A percentile compares a stretch with the other conserved stretches of the same genome.
Conservation (phyloP, 169 alveolate species). For the Eimeria acervulina region DNA sequence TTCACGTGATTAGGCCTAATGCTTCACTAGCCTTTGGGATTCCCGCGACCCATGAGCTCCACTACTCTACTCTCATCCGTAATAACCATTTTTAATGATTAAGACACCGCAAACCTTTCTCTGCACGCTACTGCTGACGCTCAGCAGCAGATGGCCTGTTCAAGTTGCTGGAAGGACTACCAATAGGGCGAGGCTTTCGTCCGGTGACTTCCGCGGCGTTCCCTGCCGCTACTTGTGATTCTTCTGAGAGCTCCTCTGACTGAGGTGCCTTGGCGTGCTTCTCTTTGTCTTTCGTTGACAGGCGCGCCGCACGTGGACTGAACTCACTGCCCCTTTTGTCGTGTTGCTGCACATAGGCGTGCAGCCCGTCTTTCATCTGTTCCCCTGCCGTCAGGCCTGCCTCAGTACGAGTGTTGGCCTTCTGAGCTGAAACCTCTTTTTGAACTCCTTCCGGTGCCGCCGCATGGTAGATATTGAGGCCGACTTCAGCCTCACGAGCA, state of each 20-base stretch:
- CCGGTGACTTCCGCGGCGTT: neutral
- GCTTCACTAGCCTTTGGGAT: neutral
- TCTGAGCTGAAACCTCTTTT: neutral
- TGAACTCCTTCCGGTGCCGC: neutral
- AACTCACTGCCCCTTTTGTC: neutral
- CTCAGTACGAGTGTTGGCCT: neutral
- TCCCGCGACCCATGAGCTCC: neutral
- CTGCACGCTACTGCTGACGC: constrained; percentile 52
- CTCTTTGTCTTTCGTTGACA: neutral
- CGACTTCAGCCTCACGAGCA: neutral
- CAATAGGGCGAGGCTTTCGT: neutral
- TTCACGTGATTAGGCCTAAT: neutral
- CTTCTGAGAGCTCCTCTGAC: neutral
- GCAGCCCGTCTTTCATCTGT: neutral
- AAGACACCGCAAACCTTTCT: neutral
- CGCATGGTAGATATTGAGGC: neutral
- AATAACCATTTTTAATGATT: neutral
- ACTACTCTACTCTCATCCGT: neutral
- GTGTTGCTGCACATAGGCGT: neutral
- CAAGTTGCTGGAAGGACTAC: neutral
- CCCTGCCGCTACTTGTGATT: neutral
- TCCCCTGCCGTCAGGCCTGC: constrained; percentile 2
- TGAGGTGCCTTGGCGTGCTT: neutral
- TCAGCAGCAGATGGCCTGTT: constrained; percentile 27
- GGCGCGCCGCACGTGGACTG: neutral